Conservation (phyloP, 2,329 filamentous ascomycete genomes). For the Colletotrichum liriopes region DNA sequence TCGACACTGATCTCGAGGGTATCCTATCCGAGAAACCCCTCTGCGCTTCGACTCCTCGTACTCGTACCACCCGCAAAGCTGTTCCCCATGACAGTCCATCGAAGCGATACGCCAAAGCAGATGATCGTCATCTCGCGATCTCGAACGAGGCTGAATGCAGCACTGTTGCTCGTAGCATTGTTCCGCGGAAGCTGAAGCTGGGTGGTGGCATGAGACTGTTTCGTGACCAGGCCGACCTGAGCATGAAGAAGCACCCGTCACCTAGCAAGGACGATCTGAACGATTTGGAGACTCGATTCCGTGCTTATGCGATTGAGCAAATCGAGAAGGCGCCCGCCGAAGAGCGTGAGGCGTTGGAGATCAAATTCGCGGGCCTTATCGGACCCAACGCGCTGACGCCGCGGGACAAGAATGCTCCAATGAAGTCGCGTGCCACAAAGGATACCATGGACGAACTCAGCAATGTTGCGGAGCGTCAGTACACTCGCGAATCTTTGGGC, state of each 20-base stretch:
- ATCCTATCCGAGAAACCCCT: slow-evolving; percentile 54
- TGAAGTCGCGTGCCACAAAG: slow-evolving; percentile 34
- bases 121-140: slow-evolving; percentile 3
- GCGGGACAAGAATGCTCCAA: slow-evolving; percentile 51
- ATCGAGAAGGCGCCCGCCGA: slow-evolving; percentile 30
- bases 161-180: neutral
- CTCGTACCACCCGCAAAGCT: slow-evolving; percentile 12
- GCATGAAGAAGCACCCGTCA: slow-evolving; percentile 61
- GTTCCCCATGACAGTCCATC: slow-evolving; percentile 27
- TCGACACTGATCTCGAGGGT: slow-evolving; percentile 57
- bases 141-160: neutral
- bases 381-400: slow-evolving; percentile 41
- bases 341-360: slow-evolving; percentile 22
- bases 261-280: slow-evolving; percentile 60
- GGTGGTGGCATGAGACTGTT: slow-evolving; percentile 16
- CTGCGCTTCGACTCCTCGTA: slow-evolving; percentile 57
- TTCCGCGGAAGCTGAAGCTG: slow-evolving; percentile 25
- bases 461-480: slow-evolving; percentile 7
- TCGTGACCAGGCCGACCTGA: slow-evolving; percentile 14
- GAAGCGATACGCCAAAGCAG: slow-evolving; percentile 5
- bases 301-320: slow-evolving; percentile 34
- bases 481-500: slow-evolving; percentile 20
- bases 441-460: slow-evolving; percentile 24
- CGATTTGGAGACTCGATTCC: slow-evolving; percentile 55
- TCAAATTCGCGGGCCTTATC: slow-evolving; percentile 24